Base-by-base conservation (phyloP, 495 filamentous ascomycete species). In the Lophiotrema nucula region DNA sequence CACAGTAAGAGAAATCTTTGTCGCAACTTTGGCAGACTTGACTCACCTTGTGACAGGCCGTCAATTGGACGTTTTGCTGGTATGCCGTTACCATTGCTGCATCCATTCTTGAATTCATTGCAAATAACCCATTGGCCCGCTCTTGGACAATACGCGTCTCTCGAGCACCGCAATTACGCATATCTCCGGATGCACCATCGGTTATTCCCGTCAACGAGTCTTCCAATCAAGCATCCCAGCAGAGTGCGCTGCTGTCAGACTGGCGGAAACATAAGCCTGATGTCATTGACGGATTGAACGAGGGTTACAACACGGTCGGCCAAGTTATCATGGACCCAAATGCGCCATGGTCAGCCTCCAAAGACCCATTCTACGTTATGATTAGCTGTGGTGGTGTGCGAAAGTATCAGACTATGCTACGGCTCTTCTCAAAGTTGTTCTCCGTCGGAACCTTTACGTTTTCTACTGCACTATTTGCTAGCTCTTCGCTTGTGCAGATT, bases 41-140 rank as follows among this genome's bases (percentile, higher is more conserved):
- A 56, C 24, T 26, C 1, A 37, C 4, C 2, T 45, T 2, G 13
- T 15, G 16, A n/a, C 31, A 66, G 62, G 28, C 45, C 24, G 57
- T 53, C 45, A 46, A 53, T n/a, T 67, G 64, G 64, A 67, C 65
- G 55, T 60, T 27, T 22, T 51, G 64, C 35, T 67, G 64, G 64
- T 67, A 67, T 43, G 26, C 60, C 54, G 23, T 64, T n/a, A 38
- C 61, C n/a, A 48, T 54, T 21, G 22, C 57, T 2, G 24, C 56
- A 2, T 60, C 47, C 13, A 22, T 64, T 13, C 24, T 64, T 5
- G 64, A 67, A 11, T 64, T 64, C 50, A 25, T 59, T 24, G 60
- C 49, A 16, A 35, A 26, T 4, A 50, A 28, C 2, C 64, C 64
- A 19, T 67, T 67, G 48, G 60, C 26, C 25, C 16, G 53, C 6